Conservation (phyloP, 306 rosid species). For the Fragaria ananassa region DNA sequence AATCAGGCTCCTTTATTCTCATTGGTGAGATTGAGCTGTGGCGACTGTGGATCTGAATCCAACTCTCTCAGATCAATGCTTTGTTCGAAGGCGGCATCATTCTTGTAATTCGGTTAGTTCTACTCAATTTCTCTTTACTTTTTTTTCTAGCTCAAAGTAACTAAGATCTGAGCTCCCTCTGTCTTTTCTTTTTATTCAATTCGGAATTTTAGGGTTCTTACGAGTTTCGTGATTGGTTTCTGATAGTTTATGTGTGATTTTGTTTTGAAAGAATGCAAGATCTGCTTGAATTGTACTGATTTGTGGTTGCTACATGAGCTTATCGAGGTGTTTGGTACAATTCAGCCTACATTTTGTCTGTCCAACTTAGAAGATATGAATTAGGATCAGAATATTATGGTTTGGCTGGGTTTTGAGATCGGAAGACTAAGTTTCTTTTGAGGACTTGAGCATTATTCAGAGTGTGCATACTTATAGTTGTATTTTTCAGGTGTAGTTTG, state of each 20-base stretch:
- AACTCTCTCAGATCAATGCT: constrained; percentile 37
- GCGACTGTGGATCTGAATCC: constrained; percentile 41
- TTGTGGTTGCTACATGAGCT: constrained; percentile 2
- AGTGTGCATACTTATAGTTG: neutral
- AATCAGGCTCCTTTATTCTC: neutral
- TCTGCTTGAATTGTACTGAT: constrained; percentile 31
- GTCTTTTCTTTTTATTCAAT: constrained; percentile 3
- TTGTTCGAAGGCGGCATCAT: constrained; percentile 27
- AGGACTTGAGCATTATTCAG: neutral
- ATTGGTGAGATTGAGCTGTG: constrained; percentile 17
- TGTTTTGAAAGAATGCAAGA: constrained; percentile 30
- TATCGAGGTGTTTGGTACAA: constrained; percentile 2
- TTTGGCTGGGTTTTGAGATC: neutral
- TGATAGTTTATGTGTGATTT: neutral
- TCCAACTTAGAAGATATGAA: neutral
- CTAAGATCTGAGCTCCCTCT: constrained; percentile 49
- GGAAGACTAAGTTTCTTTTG: neutral
- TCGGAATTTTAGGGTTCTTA: neutral
- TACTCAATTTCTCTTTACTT: neutral
- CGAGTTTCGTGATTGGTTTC: constrained; percentile 26
- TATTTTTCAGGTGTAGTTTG: neutral
- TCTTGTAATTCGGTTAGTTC: constrained; percentile 17
- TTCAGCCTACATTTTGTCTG: neutral
- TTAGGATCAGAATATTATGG: neutral
- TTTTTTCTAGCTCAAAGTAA: constrained; percentile 1